Percentiles rank a stretch among this genome's conserved stretches.
These are phyloP conservation scores for Plasmodium adleri DNA, from an alignment of 169 alveolate species.

Conservation along the genomic window DNA sequence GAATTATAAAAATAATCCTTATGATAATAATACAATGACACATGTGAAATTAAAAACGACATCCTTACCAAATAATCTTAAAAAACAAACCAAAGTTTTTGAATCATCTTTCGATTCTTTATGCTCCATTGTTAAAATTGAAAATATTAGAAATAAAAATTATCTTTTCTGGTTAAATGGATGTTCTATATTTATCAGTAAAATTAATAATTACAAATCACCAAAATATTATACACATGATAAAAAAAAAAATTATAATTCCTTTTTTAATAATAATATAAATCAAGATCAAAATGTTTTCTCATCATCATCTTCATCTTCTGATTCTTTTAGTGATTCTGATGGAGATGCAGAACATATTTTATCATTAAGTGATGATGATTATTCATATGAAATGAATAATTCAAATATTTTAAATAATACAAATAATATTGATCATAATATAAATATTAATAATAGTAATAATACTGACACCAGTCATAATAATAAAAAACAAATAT, in stretches of 20 bases:
- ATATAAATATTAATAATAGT: constrained; percentile 17
- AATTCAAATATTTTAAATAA: no score
- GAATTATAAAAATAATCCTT: constrained; percentile 9
- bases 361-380: no score
- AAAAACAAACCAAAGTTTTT: constrained; percentile 62
- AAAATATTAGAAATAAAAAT: constrained; percentile 59
- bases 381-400: no score
- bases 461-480: constrained; percentile 6
- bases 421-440: neutral
- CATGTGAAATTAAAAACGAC: constrained; percentile 6
- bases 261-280: neutral
- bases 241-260: neutral
- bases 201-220: constrained; percentile 60
- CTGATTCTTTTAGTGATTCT: neutral
- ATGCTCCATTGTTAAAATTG: constrained; percentile 59
- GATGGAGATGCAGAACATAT: no score
- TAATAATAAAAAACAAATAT: neutral
- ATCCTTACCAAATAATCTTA: neutral
- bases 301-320: constrained; percentile 38
- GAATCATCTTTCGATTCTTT: constrained; percentile 70
- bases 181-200: constrained; percentile 57
- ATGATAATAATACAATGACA: constrained; percentile 7
- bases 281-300: neutral
- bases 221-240: neutral
- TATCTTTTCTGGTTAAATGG: constrained; percentile 76